phyloP scores from a whole-genome alignment of 2,329 filamentous ascomycete genomes.

The Hyphodiscus sp. region DNA sequence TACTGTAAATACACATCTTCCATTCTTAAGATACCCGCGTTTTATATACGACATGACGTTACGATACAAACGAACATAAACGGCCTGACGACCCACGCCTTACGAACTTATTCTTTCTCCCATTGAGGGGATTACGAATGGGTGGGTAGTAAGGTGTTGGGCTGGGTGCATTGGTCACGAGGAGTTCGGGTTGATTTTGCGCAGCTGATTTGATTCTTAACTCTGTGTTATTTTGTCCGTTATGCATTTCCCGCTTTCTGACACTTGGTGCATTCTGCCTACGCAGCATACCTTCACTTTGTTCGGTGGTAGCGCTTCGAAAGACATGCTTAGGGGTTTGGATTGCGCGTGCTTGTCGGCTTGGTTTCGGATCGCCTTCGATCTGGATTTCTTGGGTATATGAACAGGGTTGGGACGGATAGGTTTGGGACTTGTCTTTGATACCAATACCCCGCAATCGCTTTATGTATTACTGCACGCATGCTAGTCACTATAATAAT shows the following conservation, averaged over 20 bases:
- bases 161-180: not conserved
- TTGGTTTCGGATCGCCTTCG: not conserved
- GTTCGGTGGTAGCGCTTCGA: not conserved
- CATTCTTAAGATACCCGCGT: constrained; percentile 24
- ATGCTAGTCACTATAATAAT: no score
- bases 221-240: not conserved
- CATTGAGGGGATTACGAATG: not conserved
- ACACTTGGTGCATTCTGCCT: not conserved
- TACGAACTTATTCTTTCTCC: not conserved
- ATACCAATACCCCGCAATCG: not conserved
- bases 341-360: not conserved
- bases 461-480: not conserved
- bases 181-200: not conserved
- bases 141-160: not conserved
- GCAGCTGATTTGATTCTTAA: not conserved
- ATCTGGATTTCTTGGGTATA: not conserved
- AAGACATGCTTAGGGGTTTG: not conserved
- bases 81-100: constrained; percentile 1
- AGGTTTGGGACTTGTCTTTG: not conserved
- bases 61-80: constrained; percentile 8
- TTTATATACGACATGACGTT: constrained; percentile 20
- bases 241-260: not conserved
- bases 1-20: constrained; percentile 23
- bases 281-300: not conserved
- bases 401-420: not conserved